Conservation (phyloP, 164 flowering plant species). For the Vitis cinerea region DNA sequence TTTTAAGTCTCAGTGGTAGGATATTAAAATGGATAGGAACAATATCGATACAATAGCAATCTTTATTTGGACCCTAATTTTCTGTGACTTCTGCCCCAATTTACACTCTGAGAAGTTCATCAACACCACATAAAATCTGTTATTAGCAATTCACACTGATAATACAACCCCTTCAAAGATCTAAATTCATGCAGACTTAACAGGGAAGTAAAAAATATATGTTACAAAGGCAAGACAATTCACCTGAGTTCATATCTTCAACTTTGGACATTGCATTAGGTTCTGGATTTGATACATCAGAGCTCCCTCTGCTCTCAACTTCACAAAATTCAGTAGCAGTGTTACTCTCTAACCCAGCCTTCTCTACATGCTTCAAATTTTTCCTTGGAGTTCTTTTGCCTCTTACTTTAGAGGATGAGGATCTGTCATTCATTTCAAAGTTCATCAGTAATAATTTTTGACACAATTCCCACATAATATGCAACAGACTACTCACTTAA, state of each 20-base stretch:
- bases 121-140: neutral
- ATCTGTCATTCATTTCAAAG: constrained; percentile 20
- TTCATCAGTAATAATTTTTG: neutral
- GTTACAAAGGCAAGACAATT: constrained; percentile 4
- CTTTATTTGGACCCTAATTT: too few relatives aligned
- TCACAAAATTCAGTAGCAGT: constrained; percentile 8
- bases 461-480: neutral
- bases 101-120: too few relatives aligned
- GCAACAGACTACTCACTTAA: constrained; percentile 43
- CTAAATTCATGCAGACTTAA: neutral
- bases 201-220: neutral
- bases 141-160: neutral
- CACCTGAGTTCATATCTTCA: constrained; percentile 37
- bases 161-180: neutral
- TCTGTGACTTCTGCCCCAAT: too few relatives aligned
- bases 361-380: constrained; percentile 28
- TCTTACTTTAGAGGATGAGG: constrained; percentile 32
- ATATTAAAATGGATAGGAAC: too few relatives aligned
- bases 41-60: too few relatives aligned
- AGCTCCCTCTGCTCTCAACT: constrained; percentile 25
- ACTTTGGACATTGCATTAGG: constrained; percentile 18
- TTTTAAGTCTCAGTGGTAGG: too few relatives aligned
- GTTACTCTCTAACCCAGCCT: constrained; percentile 21
- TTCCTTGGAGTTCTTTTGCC: constrained; percentile 59
- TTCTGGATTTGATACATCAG: constrained; percentile 34